Evolutionary conservation across 1,284 basidiomycete species (phyloP).

Genomic region (Xerocomus nothofagi): DNA sequence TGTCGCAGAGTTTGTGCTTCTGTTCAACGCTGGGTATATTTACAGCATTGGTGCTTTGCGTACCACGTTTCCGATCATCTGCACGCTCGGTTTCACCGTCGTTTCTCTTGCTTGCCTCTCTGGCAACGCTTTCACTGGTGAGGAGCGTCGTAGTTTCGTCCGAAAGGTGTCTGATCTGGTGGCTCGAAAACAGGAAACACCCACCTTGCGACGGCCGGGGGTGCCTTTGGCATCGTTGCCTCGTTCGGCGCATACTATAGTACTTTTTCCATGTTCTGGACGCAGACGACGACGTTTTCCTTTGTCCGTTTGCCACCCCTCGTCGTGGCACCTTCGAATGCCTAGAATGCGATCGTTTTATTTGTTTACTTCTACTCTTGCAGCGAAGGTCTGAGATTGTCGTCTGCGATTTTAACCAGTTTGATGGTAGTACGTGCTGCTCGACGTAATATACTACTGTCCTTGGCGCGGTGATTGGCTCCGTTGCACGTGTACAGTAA

Average conservation of each 20-base stretch:
- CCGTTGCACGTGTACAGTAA: constrained; percentile 22
- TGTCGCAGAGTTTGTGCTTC: background rate
- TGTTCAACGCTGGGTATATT: background rate
- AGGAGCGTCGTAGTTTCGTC: background rate
- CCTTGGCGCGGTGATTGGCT: constrained; percentile 1
- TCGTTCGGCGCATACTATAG: constrained; percentile 34
- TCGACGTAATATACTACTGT: too few species aligned
- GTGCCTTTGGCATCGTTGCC: constrained; percentile 28
- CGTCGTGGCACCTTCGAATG: constrained; percentile 21
- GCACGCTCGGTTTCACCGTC: constrained; percentile 27
- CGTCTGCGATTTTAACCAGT: background rate
- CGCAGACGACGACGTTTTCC: constrained; percentile 29
- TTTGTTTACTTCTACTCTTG: background rate
- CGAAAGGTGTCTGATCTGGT: constrained; percentile 8
- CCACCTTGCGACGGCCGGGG: constrained; percentile 30
- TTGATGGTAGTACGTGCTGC: too few species aligned
- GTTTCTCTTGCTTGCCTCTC: constrained; percentile 26
- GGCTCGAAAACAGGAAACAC: constrained; percentile 14
- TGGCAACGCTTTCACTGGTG: constrained; percentile 29
- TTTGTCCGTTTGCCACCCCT: constrained; percentile 29
- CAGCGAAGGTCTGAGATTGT: background rate
- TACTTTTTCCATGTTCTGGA: constrained; percentile 29
- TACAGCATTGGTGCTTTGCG: constrained; percentile 29
- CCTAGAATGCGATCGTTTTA: too few species aligned
- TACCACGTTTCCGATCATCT: constrained; percentile 27